Evolutionary conservation across 169 alveolate species (phyloP).

Genomic region (Eimeria necatrix): DNA sequence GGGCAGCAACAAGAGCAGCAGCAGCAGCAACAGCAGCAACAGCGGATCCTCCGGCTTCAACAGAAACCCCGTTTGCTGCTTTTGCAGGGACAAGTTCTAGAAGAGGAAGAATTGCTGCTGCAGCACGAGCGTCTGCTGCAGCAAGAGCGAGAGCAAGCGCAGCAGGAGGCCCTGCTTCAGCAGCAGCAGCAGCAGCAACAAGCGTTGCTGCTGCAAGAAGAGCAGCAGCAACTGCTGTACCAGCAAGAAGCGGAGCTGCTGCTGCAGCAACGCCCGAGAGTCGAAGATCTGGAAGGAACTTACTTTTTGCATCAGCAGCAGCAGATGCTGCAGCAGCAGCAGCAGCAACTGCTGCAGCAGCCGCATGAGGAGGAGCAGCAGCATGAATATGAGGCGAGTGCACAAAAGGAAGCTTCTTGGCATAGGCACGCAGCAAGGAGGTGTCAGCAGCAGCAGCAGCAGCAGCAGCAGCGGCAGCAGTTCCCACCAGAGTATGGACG

Average conservation of each 20-base stretch:
- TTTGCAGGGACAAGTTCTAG: neutral
- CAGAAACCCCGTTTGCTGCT: neutral
- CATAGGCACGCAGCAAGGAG: neutral
- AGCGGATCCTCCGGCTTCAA: neutral
- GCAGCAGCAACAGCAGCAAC: constrained; percentile 8
- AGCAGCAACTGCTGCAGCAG: neutral
- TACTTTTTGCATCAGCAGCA: neutral
- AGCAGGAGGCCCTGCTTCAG: neutral
- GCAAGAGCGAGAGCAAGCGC: neutral
- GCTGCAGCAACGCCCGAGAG: neutral
- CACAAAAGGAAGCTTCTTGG: neutral
- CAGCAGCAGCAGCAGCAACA: neutral
- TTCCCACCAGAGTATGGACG: neutral
- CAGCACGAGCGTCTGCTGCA: constrained; percentile 9
- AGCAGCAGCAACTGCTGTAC: neutral
- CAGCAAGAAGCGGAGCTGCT: neutral
- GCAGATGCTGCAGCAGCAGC: neutral
- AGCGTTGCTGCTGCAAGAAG: neutral
- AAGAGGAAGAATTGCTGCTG: neutral
- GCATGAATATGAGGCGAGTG: neutral
- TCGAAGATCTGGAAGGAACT: no score
- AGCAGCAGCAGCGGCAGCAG: neutral
- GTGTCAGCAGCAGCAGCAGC: neutral
- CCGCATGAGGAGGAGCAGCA: constrained; percentile 25
- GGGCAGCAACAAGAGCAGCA: neutral